Evolutionary conservation across 495 filamentous ascomycete species (phyloP).

Genomic region (Paragyromitra xinjiangensis): DNA sequence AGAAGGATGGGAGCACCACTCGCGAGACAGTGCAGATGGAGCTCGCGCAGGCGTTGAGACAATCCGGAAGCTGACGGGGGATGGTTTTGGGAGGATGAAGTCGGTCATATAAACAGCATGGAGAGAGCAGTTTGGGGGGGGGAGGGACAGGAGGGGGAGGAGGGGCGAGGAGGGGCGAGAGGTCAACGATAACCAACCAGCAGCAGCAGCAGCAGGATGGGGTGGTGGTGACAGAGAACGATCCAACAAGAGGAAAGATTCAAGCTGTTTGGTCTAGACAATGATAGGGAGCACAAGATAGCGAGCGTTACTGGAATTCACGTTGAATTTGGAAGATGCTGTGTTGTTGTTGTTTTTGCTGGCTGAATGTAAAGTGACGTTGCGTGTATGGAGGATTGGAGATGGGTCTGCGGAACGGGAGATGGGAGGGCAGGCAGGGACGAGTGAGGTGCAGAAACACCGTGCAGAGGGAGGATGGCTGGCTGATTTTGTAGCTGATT

Average conservation of each 20-base stretch:
- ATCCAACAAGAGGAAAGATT: constrained; percentile 12
- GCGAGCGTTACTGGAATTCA: constrained; percentile 30
- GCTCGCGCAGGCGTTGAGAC: constrained; percentile 19
- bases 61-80: constrained; percentile 38
- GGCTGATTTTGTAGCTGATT: constrained; percentile 37
- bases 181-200: constrained; percentile 37
- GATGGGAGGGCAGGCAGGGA: constrained; percentile 50
- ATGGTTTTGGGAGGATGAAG: constrained; percentile 42
- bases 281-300: constrained; percentile 27
- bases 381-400: constrained; percentile 41
- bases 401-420: constrained; percentile 35
- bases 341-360: constrained; percentile 40
- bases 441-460: constrained; percentile 48
- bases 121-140: constrained; percentile 32
- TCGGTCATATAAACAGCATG: constrained; percentile 55
- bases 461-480: constrained; percentile 42
- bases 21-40: constrained; percentile 44
- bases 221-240: background rate
- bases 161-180: constrained; percentile 37
- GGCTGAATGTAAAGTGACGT: constrained; percentile 36
- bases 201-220: constrained; percentile 6
- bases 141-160: constrained; percentile 17
- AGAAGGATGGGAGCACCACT: constrained; percentile 54
- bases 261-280: constrained; percentile 20
- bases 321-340: constrained; percentile 27